Base-by-base conservation (phyloP, 2,329 filamentous ascomycete species). In the Aspergillus felis region DNA sequence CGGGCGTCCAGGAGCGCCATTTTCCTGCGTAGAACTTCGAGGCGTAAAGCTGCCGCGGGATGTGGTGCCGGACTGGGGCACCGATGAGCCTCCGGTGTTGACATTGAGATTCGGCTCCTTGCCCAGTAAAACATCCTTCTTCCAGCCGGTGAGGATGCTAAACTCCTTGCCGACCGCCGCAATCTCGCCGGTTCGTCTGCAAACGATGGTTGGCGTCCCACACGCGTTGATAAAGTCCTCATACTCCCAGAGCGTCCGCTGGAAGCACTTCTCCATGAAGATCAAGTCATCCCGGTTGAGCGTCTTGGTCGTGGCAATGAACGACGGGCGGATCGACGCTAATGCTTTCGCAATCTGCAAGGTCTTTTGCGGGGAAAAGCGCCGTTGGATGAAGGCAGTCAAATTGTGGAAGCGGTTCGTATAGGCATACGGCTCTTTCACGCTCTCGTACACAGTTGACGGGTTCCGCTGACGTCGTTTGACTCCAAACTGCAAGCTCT, bases 251-350 rank as follows among this genome's bases (percentile, higher is more conserved):
- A 97, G 81, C 0, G 91, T 95, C 41, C 94, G 86, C 74, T 99
- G 94, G 70, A 97, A 91, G 68, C 90, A 95, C 76, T 96, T 96
- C 74, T 99, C 94, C 89, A 96, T 96, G 73, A 97, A 97, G 24
- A 99, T 87, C 28, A 97, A 80, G 73, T 99, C 94, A 67, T 94
- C 88, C 20, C 87, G 82, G 62, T 91, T 92, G 59, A 97, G 79
- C n/a, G 91, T 92, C 68, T 90, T 90, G 22, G 91, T 96, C 61
- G 91, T 95, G 10, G 92, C 88, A 61, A 97, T 93, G 71, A 99
- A 94, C 0, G 92, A 94, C 1, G 94, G 93, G 7, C 94, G 88
- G 65, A 97, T 96, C 48, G 89, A 91, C 6, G 91, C 89, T 53
- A 99, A 82, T 0, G 92, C 89, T 76, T 92, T 91, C 58, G 91